These are phyloP conservation scores for Leavenworthia alabamica DNA, from an alignment of 345 rosid species.

Conservation along the genomic window DNA sequence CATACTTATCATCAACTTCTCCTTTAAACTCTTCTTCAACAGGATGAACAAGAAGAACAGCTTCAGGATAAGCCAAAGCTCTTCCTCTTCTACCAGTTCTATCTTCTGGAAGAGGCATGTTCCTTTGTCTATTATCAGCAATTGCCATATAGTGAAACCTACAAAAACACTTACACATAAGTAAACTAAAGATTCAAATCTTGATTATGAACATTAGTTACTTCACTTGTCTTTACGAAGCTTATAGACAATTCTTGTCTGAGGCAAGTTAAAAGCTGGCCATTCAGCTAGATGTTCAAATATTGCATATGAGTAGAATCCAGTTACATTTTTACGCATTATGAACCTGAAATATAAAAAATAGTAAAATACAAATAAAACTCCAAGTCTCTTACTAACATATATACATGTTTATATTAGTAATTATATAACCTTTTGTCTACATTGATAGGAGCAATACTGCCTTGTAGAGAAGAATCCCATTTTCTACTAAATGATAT, in stretches of 20 bases:
- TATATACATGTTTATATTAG: background rate
- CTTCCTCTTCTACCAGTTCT: slow-evolving; percentile 50
- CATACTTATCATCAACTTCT: slow-evolving; percentile 93
- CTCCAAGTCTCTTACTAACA: background rate
- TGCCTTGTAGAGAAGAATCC: slow-evolving; percentile 43
- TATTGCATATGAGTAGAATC: slow-evolving; percentile 75
- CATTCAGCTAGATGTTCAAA: slow-evolving; percentile 65
- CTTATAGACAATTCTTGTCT: slow-evolving; percentile 73
- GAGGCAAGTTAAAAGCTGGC: slow-evolving; percentile 77
- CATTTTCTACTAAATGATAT: slow-evolving; percentile 53
- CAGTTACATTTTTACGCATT: slow-evolving; percentile 59
- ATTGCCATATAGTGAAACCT: slow-evolving; percentile 79
- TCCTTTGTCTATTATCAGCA: slow-evolving; percentile 65
- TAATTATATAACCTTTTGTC: slow-evolving; percentile 51
- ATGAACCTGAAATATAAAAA: slow-evolving; percentile 43
- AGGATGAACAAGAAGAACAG: slow-evolving; percentile 68
- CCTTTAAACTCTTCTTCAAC: slow-evolving; percentile 73
- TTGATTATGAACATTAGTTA: background rate
- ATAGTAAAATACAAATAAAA: slow-evolving; percentile 12
- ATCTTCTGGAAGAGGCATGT: slow-evolving; percentile 82
- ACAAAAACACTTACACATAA: background rate
- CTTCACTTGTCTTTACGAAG: slow-evolving; percentile 76
- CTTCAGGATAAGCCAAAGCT: slow-evolving; percentile 64
- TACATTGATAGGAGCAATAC: slow-evolving; percentile 39
- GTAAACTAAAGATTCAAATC: background rate